Conservation (phyloP, 2,329 filamentous ascomycete genomes). For the Coniochaeta pulveracea region DNA sequence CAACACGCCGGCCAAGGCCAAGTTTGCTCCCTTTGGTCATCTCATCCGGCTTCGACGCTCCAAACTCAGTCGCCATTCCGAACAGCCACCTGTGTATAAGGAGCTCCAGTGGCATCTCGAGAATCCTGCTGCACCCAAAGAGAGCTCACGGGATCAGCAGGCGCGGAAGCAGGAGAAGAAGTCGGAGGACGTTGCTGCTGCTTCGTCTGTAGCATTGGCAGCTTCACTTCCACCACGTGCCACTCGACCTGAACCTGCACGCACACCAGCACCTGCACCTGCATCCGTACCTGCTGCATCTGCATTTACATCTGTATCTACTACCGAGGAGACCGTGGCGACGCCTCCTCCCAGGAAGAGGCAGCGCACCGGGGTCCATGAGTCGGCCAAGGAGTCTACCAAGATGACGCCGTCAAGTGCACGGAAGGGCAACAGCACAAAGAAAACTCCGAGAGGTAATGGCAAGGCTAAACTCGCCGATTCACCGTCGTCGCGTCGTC, state of each 20-base stretch:
- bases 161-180: too few relatives aligned
- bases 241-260: neutral
- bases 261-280: neutral
- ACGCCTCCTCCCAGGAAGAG: neutral
- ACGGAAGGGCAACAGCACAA: conserved; percentile 9
- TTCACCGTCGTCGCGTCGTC: conserved; percentile 13
- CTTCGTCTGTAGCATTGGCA: too few relatives aligned
- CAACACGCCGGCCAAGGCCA: conserved; percentile 31
- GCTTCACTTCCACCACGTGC: too few relatives aligned
- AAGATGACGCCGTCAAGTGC: neutral
- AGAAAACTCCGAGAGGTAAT: conserved; percentile 8
- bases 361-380: too few relatives aligned
- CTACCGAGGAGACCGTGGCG: too few relatives aligned
- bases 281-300: neutral
- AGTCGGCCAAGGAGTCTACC: conserved; percentile 1
- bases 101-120: neutral
- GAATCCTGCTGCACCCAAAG: too few relatives aligned
- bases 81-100: conserved; percentile 2
- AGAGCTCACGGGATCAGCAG: too few relatives aligned
- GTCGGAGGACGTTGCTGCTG: too few relatives aligned
- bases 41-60: conserved; percentile 31
- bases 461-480: conserved; percentile 4
- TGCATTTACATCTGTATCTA: too few relatives aligned
- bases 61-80: conserved; percentile 7
- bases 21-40: conserved; percentile 35